Evolutionary conservation across 805 yeast genomes (phyloP), one percentile per base, ranked within the genome.

Genomic region (Myxozyma nipponensis): DNA sequence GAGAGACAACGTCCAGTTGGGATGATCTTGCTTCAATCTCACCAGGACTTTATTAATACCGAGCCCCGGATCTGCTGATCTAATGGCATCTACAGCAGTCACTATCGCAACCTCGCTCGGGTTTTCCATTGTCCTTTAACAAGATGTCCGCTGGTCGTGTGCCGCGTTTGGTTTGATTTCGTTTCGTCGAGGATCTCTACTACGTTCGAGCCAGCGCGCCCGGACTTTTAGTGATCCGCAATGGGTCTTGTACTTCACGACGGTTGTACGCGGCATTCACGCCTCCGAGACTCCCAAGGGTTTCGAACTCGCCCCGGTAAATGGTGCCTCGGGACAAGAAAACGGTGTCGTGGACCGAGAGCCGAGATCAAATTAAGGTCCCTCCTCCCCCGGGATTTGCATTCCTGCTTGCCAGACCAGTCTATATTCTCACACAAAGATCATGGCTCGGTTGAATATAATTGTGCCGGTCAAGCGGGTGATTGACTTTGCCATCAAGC

Each of bases 401-500:
- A 40, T 18, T 19, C 38, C 17, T 22, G 17, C 19, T 38, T 9
- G 18, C 24, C 30, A 3, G 30, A 6, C 7, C 18, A 24, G 6
- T 22, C 23, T 30, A 23, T 10, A 5, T 22, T 39, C 15, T 39
- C 6, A 5, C 26, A 17, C 32, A 9, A 5, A 21, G 19, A 22
- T 44, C 26, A 37, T 47, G 13, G 39, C 47, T 10, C 47, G 57
- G 21, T 49, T 71, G 43, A 63, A 72, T 54, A 86, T 93, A 56
- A 73, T 93, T 34, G 97, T 93, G 10, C 98, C 98, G 13, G 90
- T 93, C 42, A 93, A 93, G 72, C 77, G 98, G 57, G 97, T 90
- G 46, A 84, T 93, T 63, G 98, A 93, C 70, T 85, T 86, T 49
- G 96, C 96, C 15, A 77, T 90, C 62, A 86, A 85, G 70, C 98